Base-by-base conservation (phyloP, 192 early-diverging fungal genomes). In the Endogone sp. region DNA sequence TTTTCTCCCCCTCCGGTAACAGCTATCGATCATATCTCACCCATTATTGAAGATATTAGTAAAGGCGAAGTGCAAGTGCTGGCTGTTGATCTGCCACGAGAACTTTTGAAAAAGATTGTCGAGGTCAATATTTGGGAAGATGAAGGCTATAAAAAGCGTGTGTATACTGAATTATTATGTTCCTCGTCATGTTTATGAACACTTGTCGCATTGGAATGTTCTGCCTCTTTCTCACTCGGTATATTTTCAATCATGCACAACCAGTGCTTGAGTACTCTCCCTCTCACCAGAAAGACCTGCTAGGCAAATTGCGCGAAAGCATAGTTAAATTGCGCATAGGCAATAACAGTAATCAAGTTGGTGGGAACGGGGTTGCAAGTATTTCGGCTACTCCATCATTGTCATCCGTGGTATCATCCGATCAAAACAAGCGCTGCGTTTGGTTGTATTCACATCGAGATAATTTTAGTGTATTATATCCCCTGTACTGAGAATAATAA, bases 371-470 rank as follows among this genome's bases (percentile, higher is more conserved):
- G 28, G 55, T 57, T 29, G 72, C 72, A 63, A 74, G 80, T 44
- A 72, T 68, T 59, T 72, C 62, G 56, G 21, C 54, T 62, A 30
- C 59, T 4, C 59, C 22, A 20, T 26, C 59, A n/a, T 60, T 60
- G 8, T 26, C 22, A n/a, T 44, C 69, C 11, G 64, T 72, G 31
- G 59, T 62, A 60, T 67, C 67, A 60, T 64, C 64, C 6, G 71
- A 70, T 68, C 56, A 79, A 65, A 58, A 64, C 71, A 71, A 66
- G 71, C 75, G 76, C 37, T 87, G 82, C 69, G 81, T 92, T 8
- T 92, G 91, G 91, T 71, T 92, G 21, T 91, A 92, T 72, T 88
- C 89, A 0, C 81, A 86, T 60, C 83, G 84, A 59, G 88, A 86
- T 75, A 87, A 92, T 44, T 82, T 75, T 66, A 84, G 84, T 8